These are phyloP conservation scores for Colletotrichum musicola DNA, from an alignment of 2,329 filamentous ascomycete species.

Conservation along the genomic window DNA sequence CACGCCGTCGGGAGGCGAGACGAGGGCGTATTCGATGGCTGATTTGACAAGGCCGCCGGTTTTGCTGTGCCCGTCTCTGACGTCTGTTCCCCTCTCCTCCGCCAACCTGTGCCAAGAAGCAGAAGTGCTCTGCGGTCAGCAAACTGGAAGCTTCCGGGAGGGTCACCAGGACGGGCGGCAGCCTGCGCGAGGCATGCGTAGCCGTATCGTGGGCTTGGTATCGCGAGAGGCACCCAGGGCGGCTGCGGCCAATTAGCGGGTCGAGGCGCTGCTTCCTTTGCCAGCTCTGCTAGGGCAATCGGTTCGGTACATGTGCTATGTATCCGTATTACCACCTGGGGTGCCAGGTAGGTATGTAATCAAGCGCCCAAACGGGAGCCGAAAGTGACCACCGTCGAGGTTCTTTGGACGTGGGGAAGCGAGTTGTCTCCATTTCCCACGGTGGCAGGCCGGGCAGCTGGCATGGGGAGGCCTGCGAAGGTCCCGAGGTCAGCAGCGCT, in stretches of 20 bases:
- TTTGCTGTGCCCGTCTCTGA: constrained; percentile 1
- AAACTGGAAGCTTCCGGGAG: constrained; percentile 10
- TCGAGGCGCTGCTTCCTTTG: constrained; percentile 33
- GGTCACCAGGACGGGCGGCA: constrained; percentile 10
- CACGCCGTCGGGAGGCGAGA: constrained; percentile 9
- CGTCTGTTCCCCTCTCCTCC: not conserved
- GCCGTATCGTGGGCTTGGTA: constrained; percentile 1
- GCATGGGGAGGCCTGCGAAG: constrained; percentile 21
- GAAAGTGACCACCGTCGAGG: constrained; percentile 9
- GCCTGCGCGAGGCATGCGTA: not conserved
- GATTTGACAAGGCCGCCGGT: not conserved
- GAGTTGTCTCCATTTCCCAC: not conserved
- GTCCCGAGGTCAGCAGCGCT: not conserved
- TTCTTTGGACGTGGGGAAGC: constrained; percentile 18
- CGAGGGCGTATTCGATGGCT: constrained; percentile 13
- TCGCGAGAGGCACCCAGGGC: constrained; percentile 1
- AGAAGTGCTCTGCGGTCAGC: too few relatives aligned
- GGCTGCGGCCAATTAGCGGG: constrained; percentile 38
- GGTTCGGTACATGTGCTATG: not conserved
- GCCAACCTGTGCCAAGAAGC: not conserved
- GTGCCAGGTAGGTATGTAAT: not conserved
- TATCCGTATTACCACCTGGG: not conserved
- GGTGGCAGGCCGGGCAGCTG: constrained; percentile 3
- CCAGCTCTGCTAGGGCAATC: constrained; percentile 7
- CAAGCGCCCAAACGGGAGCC: not conserved